These are phyloP conservation scores for Solanum tarijense DNA, from an alignment of 257 asterid genomes.

Conservation along the genomic window DNA sequence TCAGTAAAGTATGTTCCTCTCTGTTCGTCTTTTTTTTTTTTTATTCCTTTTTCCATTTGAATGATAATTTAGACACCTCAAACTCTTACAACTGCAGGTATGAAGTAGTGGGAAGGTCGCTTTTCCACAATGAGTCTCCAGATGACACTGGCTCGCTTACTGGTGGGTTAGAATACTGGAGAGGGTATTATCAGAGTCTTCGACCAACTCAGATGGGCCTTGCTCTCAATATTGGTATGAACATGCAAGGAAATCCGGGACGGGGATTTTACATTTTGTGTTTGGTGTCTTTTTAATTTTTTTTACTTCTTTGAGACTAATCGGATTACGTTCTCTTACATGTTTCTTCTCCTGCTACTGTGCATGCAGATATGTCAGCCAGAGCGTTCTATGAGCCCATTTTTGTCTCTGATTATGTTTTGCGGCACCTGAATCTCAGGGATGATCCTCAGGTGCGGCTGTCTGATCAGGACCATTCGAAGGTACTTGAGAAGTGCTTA, in stretches of 20 bases:
- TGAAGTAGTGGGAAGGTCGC: slow-evolving; percentile 65
- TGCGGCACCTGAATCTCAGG: slow-evolving; percentile 15
- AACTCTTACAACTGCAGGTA: slow-evolving; percentile 27
- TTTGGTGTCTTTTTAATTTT: background rate
- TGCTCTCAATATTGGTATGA: slow-evolving; percentile 61
- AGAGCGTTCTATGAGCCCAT: slow-evolving; percentile 58
- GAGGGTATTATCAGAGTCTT: slow-evolving; percentile 72
- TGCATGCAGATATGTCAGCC: slow-evolving; percentile 71
- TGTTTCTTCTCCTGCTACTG: background rate
- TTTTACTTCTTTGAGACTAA: background rate
- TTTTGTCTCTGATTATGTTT: slow-evolving; percentile 26
- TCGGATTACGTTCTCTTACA: background rate
- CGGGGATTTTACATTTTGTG: background rate
- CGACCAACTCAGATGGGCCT: slow-evolving; percentile 94
- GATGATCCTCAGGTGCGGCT: slow-evolving; percentile 29
- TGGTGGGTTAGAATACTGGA: slow-evolving; percentile 60
- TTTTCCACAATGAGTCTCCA: slow-evolving; percentile 15
- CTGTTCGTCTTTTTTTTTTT: too few species aligned
- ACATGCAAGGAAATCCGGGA: background rate
- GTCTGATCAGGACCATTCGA: slow-evolving; percentile 52
- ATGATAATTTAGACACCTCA: background rate
- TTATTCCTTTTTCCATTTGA: background rate
- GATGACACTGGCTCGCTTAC: slow-evolving; percentile 19
- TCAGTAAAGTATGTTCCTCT: slow-evolving; percentile 16
- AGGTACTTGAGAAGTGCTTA: slow-evolving; percentile 27